These are phyloP conservation scores for Porogramme epimiltina DNA, from an alignment of 1,284 basidiomycete species.

Conservation along the genomic window DNA sequence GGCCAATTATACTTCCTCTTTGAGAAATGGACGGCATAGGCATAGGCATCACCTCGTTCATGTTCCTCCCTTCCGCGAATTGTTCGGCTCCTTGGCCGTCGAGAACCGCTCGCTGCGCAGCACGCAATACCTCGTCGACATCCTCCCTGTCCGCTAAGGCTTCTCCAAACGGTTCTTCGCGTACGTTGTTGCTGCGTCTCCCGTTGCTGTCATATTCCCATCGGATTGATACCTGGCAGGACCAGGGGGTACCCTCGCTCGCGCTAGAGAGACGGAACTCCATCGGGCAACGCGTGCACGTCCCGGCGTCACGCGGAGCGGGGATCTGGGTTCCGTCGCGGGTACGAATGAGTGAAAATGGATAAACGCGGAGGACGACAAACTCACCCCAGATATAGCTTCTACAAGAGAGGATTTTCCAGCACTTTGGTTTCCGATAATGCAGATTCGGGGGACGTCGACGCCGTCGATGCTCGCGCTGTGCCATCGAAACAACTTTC, in stretches of 20 bases:
- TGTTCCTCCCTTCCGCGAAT: constrained; percentile 26
- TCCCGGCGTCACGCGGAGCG: constrained; percentile 23
- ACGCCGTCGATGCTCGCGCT: neutral
- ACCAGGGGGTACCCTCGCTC: constrained; percentile 24
- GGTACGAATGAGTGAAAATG: neutral
- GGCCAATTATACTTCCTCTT: constrained; percentile 34
- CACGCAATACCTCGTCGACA: constrained; percentile 42
- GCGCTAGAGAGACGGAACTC: constrained; percentile 26
- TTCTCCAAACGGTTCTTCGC: constrained; percentile 39
- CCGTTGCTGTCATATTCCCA: constrained; percentile 18
- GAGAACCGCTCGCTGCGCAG: constrained; percentile 47
- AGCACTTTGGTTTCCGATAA: constrained; percentile 29
- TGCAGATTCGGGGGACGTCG: constrained; percentile 17
- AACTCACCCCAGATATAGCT: constrained; percentile 51
- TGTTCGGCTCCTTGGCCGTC: too few relatives aligned
- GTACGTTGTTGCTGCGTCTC: neutral
- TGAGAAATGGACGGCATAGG: too few relatives aligned
- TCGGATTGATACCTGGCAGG: constrained; percentile 34
- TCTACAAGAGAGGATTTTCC: constrained; percentile 46
- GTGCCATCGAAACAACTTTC: neutral
- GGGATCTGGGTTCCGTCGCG: constrained; percentile 21
- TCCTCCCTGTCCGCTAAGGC: constrained; percentile 35
- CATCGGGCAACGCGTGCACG: constrained; percentile 30
- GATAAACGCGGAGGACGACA: neutral
- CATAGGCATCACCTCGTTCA: too few relatives aligned